Base-by-base conservation (phyloP, 306 rosid species). In the Prunus dulcis region DNA sequence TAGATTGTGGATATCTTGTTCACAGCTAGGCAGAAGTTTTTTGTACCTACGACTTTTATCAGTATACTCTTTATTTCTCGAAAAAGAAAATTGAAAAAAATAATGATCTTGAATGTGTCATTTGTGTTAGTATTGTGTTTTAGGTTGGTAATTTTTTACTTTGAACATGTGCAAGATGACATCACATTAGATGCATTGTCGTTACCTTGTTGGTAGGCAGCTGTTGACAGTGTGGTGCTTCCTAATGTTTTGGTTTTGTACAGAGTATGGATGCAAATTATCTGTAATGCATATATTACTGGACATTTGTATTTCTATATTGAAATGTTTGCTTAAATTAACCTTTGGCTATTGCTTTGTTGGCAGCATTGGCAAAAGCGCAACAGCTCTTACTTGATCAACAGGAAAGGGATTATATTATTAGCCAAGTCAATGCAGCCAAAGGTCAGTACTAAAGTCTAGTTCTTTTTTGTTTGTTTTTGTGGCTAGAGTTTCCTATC, bases 361-460 rank as follows among this genome's bases (percentile, higher is more conserved):
- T 75, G 77, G 84, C 93, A 95, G 99, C 97, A 57, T 86, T 92
- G 84, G 97, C 99, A 7, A 95, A 92, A 83, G 99, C 99, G 45
- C 97, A 95, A 79, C 97, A 92, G 64, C 87, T 95, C 76, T 83
- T 95, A 83, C 93, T 88, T n/a, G 97, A 95, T 82, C 87, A 87
- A 82, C 93, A 92, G 83, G 97, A 95, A 85, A 92, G 96, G 76
- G 97, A 89, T 82, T 95, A 95, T 81, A 80, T 95, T 81, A 86
- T 90, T 72, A 88, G 89, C 85, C 99, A 90, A 82, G 96, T 92
- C 67, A 84, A 80, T 76, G 87, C 99, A 25, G 99, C 99, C 27
- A 95, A 95, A 92, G 99, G 99, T 91, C 67, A 82, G 92, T 84
- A 62, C 63, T 8, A 10, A 43, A 52, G 13, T 51, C 63, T 61